A percentile compares a stretch with the other conserved stretches of the same genome.
These are phyloP conservation scores for Urtica urens DNA, from an alignment of 306 rosid genomes.

Conservation along the genomic window DNA sequence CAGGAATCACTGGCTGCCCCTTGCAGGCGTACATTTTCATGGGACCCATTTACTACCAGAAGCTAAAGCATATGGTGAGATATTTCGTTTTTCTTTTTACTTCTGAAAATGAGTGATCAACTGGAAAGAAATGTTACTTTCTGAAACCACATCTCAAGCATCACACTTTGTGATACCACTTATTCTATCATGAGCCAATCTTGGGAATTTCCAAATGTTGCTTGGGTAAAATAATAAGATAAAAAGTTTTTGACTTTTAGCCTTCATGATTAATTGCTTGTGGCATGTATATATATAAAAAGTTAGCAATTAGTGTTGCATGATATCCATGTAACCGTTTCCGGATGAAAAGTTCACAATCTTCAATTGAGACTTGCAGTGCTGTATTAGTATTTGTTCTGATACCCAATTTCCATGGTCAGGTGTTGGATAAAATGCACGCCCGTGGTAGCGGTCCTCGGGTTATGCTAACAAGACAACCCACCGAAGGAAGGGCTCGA, in stretches of 20 bases:
- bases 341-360: neutral
- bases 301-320: too few relatives aligned
- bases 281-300: too few relatives aligned
- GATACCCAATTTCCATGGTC: constrained; percentile 9
- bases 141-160: too few relatives aligned
- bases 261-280: too few relatives aligned
- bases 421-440: constrained; percentile 95
- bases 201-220: too few relatives aligned
- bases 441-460: constrained; percentile 90
- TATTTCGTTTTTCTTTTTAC: neutral
- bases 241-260: too few relatives aligned
- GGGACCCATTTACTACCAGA: constrained; percentile 99
- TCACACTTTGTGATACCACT: too few relatives aligned
- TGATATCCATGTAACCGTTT: too few relatives aligned
- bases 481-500: constrained; percentile 89
- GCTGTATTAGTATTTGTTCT: neutral
- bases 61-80: constrained; percentile 89
- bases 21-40: constrained; percentile 93
- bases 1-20: constrained; percentile 93
- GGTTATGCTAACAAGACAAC: constrained; percentile 67
- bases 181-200: too few relatives aligned
- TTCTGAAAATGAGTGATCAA: too few relatives aligned
- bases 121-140: too few relatives aligned
- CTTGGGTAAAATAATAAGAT: too few relatives aligned
- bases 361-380: neutral